Percentiles rank a stretch among this genome's conserved stretches.
Evolutionary conservation across 2,329 filamentous ascomycete genomes (phyloP).

Genomic region (Fusarium camptoceras): DNA sequence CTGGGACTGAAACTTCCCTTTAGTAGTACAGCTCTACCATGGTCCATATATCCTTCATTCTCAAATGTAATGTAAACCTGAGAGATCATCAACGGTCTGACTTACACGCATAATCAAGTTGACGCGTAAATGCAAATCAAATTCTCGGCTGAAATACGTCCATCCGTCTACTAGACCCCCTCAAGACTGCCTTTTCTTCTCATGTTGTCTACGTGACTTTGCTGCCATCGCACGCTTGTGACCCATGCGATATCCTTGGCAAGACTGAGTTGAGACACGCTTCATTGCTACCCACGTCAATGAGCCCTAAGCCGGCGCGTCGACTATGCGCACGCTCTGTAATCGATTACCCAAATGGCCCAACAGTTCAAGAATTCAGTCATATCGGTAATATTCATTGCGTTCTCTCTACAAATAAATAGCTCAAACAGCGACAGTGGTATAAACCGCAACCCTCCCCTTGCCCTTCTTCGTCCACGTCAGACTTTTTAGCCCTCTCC

Average conservation of each 20-base stretch:
- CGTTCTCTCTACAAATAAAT: conserved; percentile 18
- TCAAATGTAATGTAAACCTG: neutral
- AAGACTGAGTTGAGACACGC: conserved; percentile 36
- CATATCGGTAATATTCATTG: conserved; percentile 14
- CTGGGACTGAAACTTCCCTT: neutral
- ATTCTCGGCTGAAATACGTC: neutral
- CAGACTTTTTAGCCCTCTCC: conserved; percentile 22
- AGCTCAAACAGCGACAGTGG: conserved; percentile 40
- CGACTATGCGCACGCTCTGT: conserved; percentile 13
- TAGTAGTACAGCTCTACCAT: neutral
- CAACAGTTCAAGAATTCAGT: neutral
- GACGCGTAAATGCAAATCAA: conserved; percentile 12
- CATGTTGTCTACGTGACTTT: neutral
- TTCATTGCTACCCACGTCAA: conserved; percentile 40
- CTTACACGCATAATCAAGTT: conserved; percentile 26
- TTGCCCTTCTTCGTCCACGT: conserved; percentile 32
- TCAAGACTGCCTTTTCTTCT: conserved; percentile 5
- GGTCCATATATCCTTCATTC: neutral
- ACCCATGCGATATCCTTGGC: conserved; percentile 43
- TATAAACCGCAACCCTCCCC: conserved; percentile 37
- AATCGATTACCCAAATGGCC: neutral
- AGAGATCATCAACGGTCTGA: neutral
- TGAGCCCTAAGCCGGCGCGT: conserved; percentile 43
- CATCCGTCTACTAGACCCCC: neutral
- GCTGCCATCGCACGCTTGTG: conserved; percentile 7